Conservation (phyloP, 768 basidiomycete species). For the Multifurca ochricompacta region DNA sequence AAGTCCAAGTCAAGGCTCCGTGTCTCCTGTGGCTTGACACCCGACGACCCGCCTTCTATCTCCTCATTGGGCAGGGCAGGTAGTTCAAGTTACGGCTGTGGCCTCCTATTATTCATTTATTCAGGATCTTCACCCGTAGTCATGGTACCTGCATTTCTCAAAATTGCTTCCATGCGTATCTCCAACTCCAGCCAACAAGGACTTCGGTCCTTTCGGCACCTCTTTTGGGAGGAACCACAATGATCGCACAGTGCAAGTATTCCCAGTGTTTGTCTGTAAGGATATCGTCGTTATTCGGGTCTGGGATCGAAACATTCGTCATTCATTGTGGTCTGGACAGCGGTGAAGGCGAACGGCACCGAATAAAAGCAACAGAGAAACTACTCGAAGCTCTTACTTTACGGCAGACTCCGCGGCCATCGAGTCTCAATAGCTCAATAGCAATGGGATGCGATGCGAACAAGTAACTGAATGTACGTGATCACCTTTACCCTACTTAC, state of each 20-base stretch:
- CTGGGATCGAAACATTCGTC: neutral
- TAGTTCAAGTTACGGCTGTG: neutral
- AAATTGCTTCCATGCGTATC: too few relatives aligned
- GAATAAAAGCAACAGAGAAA: neutral
- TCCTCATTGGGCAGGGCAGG: too few relatives aligned
- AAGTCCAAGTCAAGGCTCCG: neutral
- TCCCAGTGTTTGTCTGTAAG: neutral
- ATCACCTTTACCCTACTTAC: constrained; percentile 2
- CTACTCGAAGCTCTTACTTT: neutral
- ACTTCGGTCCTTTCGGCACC: too few relatives aligned
- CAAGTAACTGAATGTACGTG: constrained; percentile 8
- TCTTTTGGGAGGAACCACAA: neutral
- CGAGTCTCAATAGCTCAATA: neutral
- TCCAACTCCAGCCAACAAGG: too few relatives aligned
- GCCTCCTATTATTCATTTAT: neutral
- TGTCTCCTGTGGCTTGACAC: neutral
- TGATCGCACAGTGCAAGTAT: neutral
- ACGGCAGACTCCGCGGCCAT: constrained; percentile 6
- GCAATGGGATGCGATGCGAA: constrained; percentile 9
- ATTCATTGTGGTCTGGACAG: neutral
- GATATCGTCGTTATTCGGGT: neutral
- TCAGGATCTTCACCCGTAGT: neutral
- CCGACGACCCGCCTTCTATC: neutral
- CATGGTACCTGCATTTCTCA: neutral
- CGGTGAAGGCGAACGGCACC: too few relatives aligned